Evolutionary conservation across 1,139 yeast species (phyloP), one percentile per base, ranked within the genome.

Genomic region (Yamadazyma sp.): DNA sequence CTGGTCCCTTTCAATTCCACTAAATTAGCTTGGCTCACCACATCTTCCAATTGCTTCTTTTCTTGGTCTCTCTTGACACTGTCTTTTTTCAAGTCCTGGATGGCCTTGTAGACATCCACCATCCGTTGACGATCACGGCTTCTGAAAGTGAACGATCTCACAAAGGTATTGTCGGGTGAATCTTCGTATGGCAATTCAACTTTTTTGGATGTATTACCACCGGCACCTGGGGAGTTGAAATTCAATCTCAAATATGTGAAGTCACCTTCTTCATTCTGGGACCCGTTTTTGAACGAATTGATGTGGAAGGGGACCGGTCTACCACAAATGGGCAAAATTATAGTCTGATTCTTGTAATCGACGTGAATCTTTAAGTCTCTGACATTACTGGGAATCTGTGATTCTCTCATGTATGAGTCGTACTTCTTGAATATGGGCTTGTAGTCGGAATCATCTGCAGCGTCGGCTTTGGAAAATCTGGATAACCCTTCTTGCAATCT

Each of bases 281-380:
- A 86, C 36, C 97, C 98, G 61, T 88, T 91, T 59, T 91, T 92
- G 65, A 87, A 91, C 7, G 97, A 74, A 58, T 89, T 88, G 54
- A 92, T 89, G 61, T 92, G 98, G 73, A 92, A 91, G 22, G 98
- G 98, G 36, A 94, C 98, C 2, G 98, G 97, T 56, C 98, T 79
- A 45, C 98, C 98, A 54, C 85, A 81, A 45, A 92, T 86, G 37
- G 98, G 98, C 44, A 92, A 69, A 45, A 92, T 79, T 40, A 92
- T 86, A 1, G 98, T 87, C 63, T 89, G 96, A 45, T 86, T 79
- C 56, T 87, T 88, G 59, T 80, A 74, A 60, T 92, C 98, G 41
- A 92, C 91, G 55, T 86, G 92, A 46, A 92, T 81, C 58, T 83
- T 83, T 59, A 92, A 73, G 58, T 91, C 97, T 53, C 83, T 79